Base-by-base conservation (phyloP, 257 asterid species). In the Rauvolfia tetraphylla region DNA sequence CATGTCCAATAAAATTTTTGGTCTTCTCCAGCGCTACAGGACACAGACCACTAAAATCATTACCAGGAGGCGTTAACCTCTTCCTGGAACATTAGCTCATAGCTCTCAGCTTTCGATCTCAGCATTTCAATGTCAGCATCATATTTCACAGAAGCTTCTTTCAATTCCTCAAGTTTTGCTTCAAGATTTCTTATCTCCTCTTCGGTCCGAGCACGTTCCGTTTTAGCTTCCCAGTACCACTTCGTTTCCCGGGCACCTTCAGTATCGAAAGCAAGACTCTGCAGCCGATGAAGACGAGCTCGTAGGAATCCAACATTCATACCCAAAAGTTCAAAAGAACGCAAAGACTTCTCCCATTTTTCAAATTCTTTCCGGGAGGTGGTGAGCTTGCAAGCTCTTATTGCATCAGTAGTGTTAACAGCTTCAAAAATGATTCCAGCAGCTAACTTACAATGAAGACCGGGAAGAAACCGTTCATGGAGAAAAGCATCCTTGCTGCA, bases 261-360 rank as follows among this genome's bases (percentile, higher is more conserved):
- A 4, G 75, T 44, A 13, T 80, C 82, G 56, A 77, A 83, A 0
- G 80, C 82, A 34, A 83, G 84, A 57, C 76, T 80, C 11, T 75
- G 67, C 25, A 83, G 82, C 70, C 78, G 51, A 23, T 61, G 74
- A 29, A 83, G 71, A 15, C 87, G 78, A 3, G 72, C 76, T 11
- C 82, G 70, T 51, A 83, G 25, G 62, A 83, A 83, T 51, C 84
- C 84, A 38, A 83, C 87, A 65, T 80, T 77, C 87, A 83, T 80
- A 0, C 87, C 87, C 74, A 83, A 42, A n/a, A 80, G 76, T 59
- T 83, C 87, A 59, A 83, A 83, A 2, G 84, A 80, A 76, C 68
- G 70, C 65, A 83, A 72, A 9, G 87, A 80, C 78, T 80, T 80
- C 6, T 83, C 87, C 87, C 87, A 83, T 27, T 68, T 73, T 39